Evolutionary conservation across 2,329 filamentous ascomycete species (phyloP), one percentile per base, ranked within the genome.

Genomic region (Talaromyces verruculosus): DNA sequence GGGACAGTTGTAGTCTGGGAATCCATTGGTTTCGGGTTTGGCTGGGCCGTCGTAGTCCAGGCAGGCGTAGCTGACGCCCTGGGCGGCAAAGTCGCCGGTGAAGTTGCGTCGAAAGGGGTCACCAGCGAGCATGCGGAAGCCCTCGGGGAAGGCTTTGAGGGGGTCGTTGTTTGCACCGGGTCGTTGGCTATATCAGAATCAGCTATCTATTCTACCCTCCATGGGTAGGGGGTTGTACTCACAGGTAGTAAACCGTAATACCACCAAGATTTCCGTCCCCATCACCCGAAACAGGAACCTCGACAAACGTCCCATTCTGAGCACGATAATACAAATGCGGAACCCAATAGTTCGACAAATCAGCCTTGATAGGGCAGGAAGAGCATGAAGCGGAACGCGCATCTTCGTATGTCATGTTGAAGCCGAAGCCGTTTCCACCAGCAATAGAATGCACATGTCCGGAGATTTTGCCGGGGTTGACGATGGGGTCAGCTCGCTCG

Each of bases 1-100:
- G 30, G 64, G 22, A 28, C 64, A 65, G 39, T 67, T 67, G 55
- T 55, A 45, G 55, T 89, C 84, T 35, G 91, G 91, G 75, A 95
- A 90, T 15, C 86, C 76, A n/a, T 77, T 75, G 3, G 79, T 83
- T 62, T 87, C 82, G 2, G 76, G 73, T 19, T 75, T 75, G 1
- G 90, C 82, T 19, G 72, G 72, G 22, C 78, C 81, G 37, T 72
- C 72, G 75, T 97, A 97, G 85, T 98, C 89, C 67, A 99, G 81
- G 79, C 95, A 98, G 84, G 97, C 98, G 86, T 96, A 97, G 3
- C 94, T 95, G 35, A 97, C 72, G 13, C 93, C 92, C 80, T 96
- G 93, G 10, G 89, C 90, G 72, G 86, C 85, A 67, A 89, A 86
- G 8, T 88, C 81, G 1, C 77, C 79, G 3, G 78, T 74, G 79